Evolutionary conservation across 2,329 filamentous ascomycete species (phyloP).

Genomic region (Exophiala bonariae): DNA sequence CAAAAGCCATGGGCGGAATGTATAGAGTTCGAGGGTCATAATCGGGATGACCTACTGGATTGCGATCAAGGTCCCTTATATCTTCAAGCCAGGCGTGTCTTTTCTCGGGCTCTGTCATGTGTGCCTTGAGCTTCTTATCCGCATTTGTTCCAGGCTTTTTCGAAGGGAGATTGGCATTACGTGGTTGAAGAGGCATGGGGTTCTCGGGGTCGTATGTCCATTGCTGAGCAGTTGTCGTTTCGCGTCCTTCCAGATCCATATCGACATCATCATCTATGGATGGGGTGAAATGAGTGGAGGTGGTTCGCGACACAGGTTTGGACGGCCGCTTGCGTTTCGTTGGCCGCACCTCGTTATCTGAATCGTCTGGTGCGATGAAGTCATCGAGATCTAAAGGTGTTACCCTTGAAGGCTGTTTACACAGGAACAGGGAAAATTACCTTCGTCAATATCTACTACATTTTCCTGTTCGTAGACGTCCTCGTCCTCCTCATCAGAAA

Average conservation of each 20-base stretch:
- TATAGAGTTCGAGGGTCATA: conserved; percentile 91
- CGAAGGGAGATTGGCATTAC: conserved; percentile 37
- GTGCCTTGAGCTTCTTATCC: conserved; percentile 63
- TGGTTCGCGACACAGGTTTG: conserved; percentile 34
- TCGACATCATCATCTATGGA: conserved; percentile 50
- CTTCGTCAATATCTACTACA: conserved; percentile 57
- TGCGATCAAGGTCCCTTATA: conserved; percentile 78
- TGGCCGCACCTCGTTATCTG: conserved; percentile 65
- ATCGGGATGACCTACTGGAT: conserved; percentile 76
- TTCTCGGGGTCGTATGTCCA: conserved; percentile 74
- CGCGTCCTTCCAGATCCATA: conserved; percentile 54
- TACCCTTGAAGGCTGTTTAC: background rate
- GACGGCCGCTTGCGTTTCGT: conserved; percentile 69
- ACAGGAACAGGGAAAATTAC: conserved; percentile 37
- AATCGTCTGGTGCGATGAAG: conserved; percentile 85
- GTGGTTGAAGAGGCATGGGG: conserved; percentile 50
- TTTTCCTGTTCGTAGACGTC: conserved; percentile 69
- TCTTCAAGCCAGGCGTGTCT: conserved; percentile 90
- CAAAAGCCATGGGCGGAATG: conserved; percentile 78
- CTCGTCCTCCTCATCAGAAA: conserved; percentile 65
- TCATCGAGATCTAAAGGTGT: conserved; percentile 69
- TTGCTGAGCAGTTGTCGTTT: conserved; percentile 73
- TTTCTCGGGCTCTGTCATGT: conserved; percentile 78
- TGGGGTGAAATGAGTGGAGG: conserved; percentile 45
- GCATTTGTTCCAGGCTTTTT: conserved; percentile 37